These are phyloP conservation scores for Globisporangium nodosum DNA, from an alignment of 352 stramenopile species.

Conservation along the genomic window DNA sequence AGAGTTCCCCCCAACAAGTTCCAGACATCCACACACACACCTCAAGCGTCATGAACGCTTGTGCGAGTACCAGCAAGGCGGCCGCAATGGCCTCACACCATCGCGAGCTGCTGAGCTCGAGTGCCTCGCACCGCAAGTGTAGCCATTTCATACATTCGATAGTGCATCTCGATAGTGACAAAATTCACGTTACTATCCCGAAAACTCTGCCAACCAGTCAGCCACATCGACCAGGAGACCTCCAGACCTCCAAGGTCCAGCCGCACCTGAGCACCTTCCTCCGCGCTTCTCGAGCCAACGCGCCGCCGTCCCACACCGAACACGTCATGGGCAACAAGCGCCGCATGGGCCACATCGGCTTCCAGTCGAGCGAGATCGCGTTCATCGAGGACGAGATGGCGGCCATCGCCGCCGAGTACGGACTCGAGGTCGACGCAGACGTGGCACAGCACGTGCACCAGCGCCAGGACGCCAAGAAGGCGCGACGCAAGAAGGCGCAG, in stretches of 20 bases:
- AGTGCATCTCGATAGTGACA: not conserved
- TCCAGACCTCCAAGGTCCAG: too few relatives aligned
- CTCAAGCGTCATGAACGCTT: too few relatives aligned
- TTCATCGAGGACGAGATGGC: constrained; percentile 87
- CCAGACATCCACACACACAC: not conserved
- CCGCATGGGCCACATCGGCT: constrained; percentile 67
- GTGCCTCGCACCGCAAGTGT: too few relatives aligned
- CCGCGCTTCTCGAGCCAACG: too few relatives aligned
- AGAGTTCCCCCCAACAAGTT: not conserved
- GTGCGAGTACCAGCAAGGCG: not conserved
- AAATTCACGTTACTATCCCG: not conserved
- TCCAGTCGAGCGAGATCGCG: constrained; percentile 68
- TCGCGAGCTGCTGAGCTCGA: not conserved
- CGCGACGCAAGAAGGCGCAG: constrained; percentile 33
- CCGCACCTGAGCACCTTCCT: too few relatives aligned
- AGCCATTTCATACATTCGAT: not conserved
- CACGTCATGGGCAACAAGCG: constrained; percentile 20
- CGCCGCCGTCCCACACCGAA: not conserved
- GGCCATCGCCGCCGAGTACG: constrained; percentile 71
- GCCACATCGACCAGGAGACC: too few relatives aligned
- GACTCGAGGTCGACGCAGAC: constrained; percentile 61
- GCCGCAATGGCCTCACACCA: constrained; percentile 1
- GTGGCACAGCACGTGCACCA: constrained; percentile 53
- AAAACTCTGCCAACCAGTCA: not conserved
- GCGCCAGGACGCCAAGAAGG: constrained; percentile 44